A percentile compares a stretch with the other conserved stretches of the same genome.
Conservation (phyloP, 2,329 filamentous ascomycete species). For the Ophiosphaerella korrae region DNA sequence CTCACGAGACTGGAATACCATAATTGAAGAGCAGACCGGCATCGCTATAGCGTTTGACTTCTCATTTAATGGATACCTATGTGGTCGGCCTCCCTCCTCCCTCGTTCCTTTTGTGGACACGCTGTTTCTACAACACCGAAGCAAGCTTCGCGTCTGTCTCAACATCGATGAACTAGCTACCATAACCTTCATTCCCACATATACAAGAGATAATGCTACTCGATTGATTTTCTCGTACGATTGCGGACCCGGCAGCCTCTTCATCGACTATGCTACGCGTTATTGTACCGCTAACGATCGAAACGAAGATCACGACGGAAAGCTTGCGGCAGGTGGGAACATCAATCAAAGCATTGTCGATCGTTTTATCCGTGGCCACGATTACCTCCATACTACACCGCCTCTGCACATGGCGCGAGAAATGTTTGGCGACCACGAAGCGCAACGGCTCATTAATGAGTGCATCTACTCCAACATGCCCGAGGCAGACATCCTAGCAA, state of each 20-base stretch:
- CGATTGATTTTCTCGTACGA: constrained; percentile 57
- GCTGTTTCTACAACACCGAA: constrained; percentile 61
- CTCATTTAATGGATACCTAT: constrained; percentile 53
- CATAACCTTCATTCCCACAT: constrained; percentile 64
- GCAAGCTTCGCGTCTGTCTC: constrained; percentile 63
- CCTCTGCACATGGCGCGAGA: constrained; percentile 66
- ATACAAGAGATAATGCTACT: constrained; percentile 44
- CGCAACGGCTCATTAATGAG: constrained; percentile 57
- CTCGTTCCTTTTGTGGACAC: constrained; percentile 64
- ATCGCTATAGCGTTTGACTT: constrained; percentile 66
- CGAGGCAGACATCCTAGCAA: constrained; percentile 61
- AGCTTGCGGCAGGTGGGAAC: constrained; percentile 55
- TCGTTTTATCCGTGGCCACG: constrained; percentile 52
- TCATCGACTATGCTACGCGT: constrained; percentile 63
- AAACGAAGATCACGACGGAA: constrained; percentile 60
- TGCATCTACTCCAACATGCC: constrained; percentile 53
- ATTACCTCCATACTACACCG: constrained; percentile 58
- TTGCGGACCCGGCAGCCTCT: constrained; percentile 62
- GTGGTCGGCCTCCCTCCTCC: constrained; percentile 61
- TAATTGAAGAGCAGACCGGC: constrained; percentile 61
- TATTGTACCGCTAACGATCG: constrained; percentile 58
- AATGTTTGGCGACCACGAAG: constrained; percentile 63
- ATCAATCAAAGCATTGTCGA: constrained; percentile 60
- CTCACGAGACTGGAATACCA: constrained; percentile 61
- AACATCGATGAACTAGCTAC: constrained; percentile 67